Evolutionary conservation across 495 filamentous ascomycete species (phyloP), one percentile per base, ranked within the genome.

Genomic region (Alectoria sarmentosa): DNA sequence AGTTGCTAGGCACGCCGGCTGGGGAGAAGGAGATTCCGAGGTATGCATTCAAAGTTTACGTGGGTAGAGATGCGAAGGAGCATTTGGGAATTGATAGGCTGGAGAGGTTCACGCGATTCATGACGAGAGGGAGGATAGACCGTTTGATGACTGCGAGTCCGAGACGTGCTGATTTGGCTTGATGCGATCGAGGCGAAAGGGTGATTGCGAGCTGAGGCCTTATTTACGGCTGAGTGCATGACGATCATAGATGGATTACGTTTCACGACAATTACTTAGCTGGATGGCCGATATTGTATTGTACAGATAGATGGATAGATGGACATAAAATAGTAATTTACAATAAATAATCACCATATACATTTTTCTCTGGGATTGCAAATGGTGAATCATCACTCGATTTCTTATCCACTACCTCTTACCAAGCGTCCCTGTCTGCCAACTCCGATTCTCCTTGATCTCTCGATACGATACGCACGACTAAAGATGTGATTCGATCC

Each of bases 31-130:
- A 75, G 49, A 72, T 77, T 34, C 76, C 82, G 7, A 74, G 73
- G 61, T 90, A 85, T 70, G 84, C 79, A 1, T 88, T 90, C 69
- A 86, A 86, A 0, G 76, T 86, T 14, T 85, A 82, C 69, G 70
- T 79, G 19, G 86, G 86, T 0, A 74, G 81, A 39, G 84, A 90
- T 71, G 85, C 83, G 17, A 79, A 75, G 52, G 85, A 89, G 70
- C 84, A 86, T 73, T 71, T 86, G 37, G 87, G 87, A 0, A 82
- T 90, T 69, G 88, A 89, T 70, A 78, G 84, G 49, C 73, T 86
- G 61, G 69, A 74, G 61, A 71, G 81, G 28, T 55, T 55, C 52
- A 55, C 52, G 28, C 17, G 52, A 3, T 55, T 55, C 13, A 34
- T 30, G 30, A 7, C 52, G 23, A 55, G 4, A 30, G 52, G 30